These are phyloP conservation scores for Hibiscus syriacus DNA, from an alignment of 345 rosid species.

Conservation along the genomic window DNA sequence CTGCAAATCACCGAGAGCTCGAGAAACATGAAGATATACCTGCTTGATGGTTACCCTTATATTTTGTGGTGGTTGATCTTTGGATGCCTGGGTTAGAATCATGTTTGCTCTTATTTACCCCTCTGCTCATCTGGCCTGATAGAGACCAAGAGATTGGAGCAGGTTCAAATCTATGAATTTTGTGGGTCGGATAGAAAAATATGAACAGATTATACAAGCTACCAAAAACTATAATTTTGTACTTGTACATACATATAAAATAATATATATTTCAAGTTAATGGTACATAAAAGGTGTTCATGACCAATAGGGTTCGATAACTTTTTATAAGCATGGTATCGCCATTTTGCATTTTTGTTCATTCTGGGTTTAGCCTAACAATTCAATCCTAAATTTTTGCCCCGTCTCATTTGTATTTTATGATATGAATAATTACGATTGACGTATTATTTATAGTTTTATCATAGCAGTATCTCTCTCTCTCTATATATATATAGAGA, in stretches of 20 bases:
- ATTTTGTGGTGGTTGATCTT: not conserved
- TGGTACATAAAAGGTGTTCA: no score
- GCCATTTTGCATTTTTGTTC: no score
- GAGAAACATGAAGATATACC: not conserved
- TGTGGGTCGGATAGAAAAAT: conserved; percentile 14
- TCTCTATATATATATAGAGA: no score
- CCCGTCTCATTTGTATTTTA: no score
- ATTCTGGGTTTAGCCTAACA: no score
- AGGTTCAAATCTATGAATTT: conserved; percentile 11
- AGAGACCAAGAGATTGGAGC: not conserved
- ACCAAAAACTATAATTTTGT: conserved; percentile 19
- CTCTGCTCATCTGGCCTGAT: not conserved
- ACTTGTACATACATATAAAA: conserved; percentile 24
- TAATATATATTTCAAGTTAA: conserved; percentile 3
- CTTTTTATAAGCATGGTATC: no score
- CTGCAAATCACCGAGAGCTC: not conserved
- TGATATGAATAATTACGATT: no score
- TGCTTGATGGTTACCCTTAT: not conserved
- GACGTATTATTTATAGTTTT: no score
- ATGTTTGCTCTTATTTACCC: not conserved
- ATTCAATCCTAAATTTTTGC: no score
- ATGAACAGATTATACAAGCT: conserved; percentile 9
- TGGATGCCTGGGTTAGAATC: not conserved
- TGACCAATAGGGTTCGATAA: no score
- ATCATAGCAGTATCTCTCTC: no score